Evolutionary conservation across 768 basidiomycete species (phyloP).

Genomic region (Lactifluus echinatus): DNA sequence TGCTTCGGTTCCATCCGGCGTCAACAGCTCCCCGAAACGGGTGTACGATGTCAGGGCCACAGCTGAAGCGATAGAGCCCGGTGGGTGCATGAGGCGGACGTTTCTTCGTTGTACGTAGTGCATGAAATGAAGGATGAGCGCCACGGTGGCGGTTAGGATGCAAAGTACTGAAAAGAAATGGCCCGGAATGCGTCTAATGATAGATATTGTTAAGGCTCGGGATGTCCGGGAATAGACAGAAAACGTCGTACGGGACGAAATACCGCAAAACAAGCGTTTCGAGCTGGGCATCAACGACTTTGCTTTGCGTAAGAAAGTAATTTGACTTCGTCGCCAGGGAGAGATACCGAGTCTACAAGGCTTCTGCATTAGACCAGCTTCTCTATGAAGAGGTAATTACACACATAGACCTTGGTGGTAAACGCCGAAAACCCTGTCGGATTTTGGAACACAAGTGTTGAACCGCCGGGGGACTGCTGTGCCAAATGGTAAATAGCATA

Average conservation of each 20-base stretch:
- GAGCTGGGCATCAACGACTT: conserved; percentile 32
- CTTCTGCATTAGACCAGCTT: background rate
- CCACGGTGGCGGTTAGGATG: conserved; percentile 39
- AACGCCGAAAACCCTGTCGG: conserved; percentile 44
- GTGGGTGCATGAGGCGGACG: conserved; percentile 7
- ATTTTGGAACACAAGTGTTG: conserved; percentile 38
- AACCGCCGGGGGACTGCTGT: conserved; percentile 32
- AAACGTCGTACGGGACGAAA: conserved; percentile 45
- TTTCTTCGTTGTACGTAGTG: conserved; percentile 24
- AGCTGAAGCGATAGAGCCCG: conserved; percentile 5
- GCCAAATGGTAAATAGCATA: conserved; percentile 54
- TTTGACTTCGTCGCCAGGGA: conserved; percentile 45
- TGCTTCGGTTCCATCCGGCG: conserved; percentile 2
- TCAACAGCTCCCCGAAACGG: conserved; percentile 16
- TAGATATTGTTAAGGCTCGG: background rate
- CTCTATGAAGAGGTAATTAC: background rate
- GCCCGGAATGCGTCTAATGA: conserved; percentile 25
- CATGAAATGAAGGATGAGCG: conserved; percentile 38
- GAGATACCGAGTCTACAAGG: conserved; percentile 46
- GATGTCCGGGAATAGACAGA: background rate
- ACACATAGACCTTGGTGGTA: conserved; percentile 44
- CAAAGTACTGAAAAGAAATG: conserved; percentile 43
- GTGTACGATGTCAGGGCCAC: conserved; percentile 15
- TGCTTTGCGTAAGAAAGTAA: conserved; percentile 44
- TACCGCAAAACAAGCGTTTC: conserved; percentile 40